A percentile compares a stretch with the other conserved stretches of the same genome.
Conservation (phyloP, 345 rosid genomes). For the Diplotaxis tenuifolia region DNA sequence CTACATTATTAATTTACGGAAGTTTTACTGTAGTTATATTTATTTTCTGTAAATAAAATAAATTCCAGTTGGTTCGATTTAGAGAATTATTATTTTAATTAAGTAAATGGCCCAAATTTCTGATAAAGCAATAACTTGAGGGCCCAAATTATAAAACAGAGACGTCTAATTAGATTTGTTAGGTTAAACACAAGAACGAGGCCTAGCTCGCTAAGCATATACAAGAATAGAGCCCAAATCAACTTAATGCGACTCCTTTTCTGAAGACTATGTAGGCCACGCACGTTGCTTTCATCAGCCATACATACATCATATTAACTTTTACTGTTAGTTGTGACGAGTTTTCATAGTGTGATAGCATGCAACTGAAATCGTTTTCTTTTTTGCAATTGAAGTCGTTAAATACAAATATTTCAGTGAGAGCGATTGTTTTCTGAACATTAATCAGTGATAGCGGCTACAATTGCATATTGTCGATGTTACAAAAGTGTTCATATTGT, state of each 20-base stretch:
- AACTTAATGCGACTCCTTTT: not conserved
- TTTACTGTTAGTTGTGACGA: not conserved
- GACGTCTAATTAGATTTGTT: not conserved
- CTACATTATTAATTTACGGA: too few relatives aligned
- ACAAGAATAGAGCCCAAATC: conserved; percentile 18
- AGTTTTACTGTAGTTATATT: too few relatives aligned
- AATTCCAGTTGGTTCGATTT: not conserved
- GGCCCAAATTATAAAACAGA: not conserved
- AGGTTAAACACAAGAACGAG: not conserved
- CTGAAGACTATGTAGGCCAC: not conserved
- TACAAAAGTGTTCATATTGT: not conserved
- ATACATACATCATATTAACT: not conserved
- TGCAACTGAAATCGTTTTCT: not conserved
- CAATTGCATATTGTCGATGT: not conserved
- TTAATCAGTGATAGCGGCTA: not conserved
- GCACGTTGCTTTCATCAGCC: not conserved
- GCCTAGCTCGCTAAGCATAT: not conserved
- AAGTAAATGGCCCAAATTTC: not conserved
- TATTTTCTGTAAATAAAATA: not conserved
- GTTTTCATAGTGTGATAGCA: not conserved
- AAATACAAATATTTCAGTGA: not conserved
- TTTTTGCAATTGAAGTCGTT: not conserved
- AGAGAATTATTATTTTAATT: not conserved
- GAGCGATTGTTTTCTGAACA: not conserved
- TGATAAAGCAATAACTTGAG: not conserved